phyloP scores from a whole-genome alignment of 2,329 filamentous ascomycete genomes.

The Beauveria australis region DNA sequence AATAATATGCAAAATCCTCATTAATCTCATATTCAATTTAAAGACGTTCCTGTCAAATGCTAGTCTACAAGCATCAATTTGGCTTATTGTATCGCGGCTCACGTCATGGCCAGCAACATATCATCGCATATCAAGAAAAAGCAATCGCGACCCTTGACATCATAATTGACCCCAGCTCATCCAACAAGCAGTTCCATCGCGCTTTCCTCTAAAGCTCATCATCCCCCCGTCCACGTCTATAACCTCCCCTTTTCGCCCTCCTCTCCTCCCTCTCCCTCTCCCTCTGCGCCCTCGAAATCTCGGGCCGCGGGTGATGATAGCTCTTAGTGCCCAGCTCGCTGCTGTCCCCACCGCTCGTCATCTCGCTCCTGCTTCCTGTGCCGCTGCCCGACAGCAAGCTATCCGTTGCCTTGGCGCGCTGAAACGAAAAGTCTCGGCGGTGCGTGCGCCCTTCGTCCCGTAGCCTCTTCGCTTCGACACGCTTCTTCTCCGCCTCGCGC shows the following conservation, averaged over 20 bases:
- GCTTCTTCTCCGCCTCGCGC: slow-evolving; percentile 46
- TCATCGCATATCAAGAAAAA: too few species aligned
- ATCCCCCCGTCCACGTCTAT: slow-evolving; percentile 26
- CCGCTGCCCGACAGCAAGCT: slow-evolving; percentile 21
- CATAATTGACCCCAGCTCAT: neutral
- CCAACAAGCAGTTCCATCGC: neutral
- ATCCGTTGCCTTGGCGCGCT: slow-evolving; percentile 33
- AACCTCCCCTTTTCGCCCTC: slow-evolving; percentile 26
- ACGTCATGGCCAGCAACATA: neutral
- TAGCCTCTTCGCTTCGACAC: slow-evolving; percentile 47
- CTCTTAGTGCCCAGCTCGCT: slow-evolving; percentile 50
- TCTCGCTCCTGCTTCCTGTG: slow-evolving; percentile 31
- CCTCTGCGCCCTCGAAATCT: slow-evolving; percentile 31
- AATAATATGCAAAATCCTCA: neutral
- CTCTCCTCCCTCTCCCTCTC: slow-evolving; percentile 26
- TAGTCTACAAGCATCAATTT: slow-evolving; percentile 6
- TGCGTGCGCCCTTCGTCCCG: slow-evolving; percentile 37
- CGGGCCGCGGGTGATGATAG: slow-evolving; percentile 48
- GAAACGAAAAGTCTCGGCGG: slow-evolving; percentile 46
- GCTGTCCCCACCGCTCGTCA: slow-evolving; percentile 19
- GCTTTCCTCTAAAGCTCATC: slow-evolving; percentile 15
- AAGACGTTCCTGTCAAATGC: neutral
- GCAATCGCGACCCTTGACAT: too few species aligned
- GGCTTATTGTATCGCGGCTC: neutral
- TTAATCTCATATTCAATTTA: neutral